Base-by-base conservation (phyloP, 2,329 filamentous ascomycete species). In the Fusarium globosum region DNA sequence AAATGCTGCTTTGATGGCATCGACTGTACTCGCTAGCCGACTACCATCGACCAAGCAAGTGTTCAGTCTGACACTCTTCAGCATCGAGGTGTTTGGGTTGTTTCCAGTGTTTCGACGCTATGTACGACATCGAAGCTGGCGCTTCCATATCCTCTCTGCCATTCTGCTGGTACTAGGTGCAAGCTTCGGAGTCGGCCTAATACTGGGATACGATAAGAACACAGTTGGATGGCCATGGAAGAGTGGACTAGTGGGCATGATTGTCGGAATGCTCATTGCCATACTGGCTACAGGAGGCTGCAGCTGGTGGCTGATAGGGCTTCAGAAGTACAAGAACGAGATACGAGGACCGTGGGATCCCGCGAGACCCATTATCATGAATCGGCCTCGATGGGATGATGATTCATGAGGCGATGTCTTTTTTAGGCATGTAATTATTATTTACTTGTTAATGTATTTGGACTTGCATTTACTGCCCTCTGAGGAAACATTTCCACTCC, bases 281-380 rank as follows among this genome's bases (percentile, higher is more conserved):
- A 90, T 91, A 9, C 81, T 97, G 61, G 91, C 91, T 5, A 97
- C 98, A 90, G 96, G 96, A 4, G 92, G 95, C 18, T 98, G 95
- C 81, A 97, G 94, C 80, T 98, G 95, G 96, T 98, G 96, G 95
- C 84, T 99, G 72, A 98, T 99, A 79, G 94, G 95, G 14, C 83
- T 99, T 82, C 96, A 99, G 83, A 96, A 97, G 84, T 99, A 98
- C 84, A 99, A 99, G 86, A 98, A 98, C 81, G 96, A 98, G 83
- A 98, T 99, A 75, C 94, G 95, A 79, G 96, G 96, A 48, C 96
- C 96, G 3, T 99, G 96, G 96, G 96, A 99, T 84, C 95, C 96
- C 26, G 96, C 96, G 12, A 88, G 95, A 80, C 96, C 96, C 15
- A 90, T 96, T 63, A 95, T 96, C 72, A 90, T 94, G 79, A 91